These are phyloP conservation scores for Lodderomyces orthopsilosis DNA, from an alignment of 1,139 yeast species.

Conservation along the genomic window DNA sequence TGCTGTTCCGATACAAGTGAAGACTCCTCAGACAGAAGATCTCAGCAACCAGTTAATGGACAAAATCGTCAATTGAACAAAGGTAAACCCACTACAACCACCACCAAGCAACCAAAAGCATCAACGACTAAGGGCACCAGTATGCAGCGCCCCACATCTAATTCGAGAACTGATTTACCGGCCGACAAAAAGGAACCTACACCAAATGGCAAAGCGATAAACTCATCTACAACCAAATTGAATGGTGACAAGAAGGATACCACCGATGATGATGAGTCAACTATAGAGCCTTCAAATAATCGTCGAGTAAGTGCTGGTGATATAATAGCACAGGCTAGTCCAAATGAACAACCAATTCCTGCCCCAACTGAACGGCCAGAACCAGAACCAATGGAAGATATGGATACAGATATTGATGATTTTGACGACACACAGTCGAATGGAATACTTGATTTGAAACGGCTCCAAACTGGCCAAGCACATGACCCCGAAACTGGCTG, in stretches of 20 bases:
- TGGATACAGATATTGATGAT: slow-evolving; percentile 20
- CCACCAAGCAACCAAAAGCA: neutral
- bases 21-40: slow-evolving; percentile 30
- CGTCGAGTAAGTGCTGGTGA: slow-evolving; percentile 6
- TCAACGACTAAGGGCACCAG: neutral
- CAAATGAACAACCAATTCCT: slow-evolving; percentile 9
- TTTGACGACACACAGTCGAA: slow-evolving; percentile 14
- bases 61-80: slow-evolving; percentile 4
- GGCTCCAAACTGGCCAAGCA: slow-evolving; percentile 68
- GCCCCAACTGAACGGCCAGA: slow-evolving; percentile 2
- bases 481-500: slow-evolving; percentile 57
- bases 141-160: neutral
- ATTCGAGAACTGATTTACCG: neutral
- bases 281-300: neutral
- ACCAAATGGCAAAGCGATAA: slow-evolving; percentile 30
- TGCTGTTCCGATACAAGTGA: slow-evolving; percentile 41
- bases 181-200: slow-evolving; percentile 1
- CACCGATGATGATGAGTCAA: slow-evolving; percentile 3
- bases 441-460: slow-evolving; percentile 43
- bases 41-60: slow-evolving; percentile 9
- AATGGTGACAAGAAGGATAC: neutral
- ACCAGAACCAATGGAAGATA: slow-evolving; percentile 9
- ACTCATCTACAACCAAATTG: slow-evolving; percentile 4
- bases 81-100: neutral
- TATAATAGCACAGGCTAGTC: slow-evolving; percentile 13